Percentiles rank a stretch among this genome's conserved stretches.
These are phyloP conservation scores for Phoenix dactylifera DNA, from an alignment of 176 grass and related monocot genomes.

Conservation along the genomic window DNA sequence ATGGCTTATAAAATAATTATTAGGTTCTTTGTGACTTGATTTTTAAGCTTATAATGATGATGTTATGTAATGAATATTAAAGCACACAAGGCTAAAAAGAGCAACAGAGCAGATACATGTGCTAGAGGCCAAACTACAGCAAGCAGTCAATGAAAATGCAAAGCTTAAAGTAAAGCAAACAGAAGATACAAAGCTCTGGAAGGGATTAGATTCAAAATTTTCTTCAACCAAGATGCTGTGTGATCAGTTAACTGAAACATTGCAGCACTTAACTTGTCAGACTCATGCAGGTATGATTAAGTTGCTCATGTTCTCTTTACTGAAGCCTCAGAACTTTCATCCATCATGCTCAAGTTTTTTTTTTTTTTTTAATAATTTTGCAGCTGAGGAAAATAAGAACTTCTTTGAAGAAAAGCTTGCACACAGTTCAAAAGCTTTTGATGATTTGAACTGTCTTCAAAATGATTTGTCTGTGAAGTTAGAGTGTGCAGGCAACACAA, in stretches of 20 bases:
- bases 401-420: conserved; percentile 60
- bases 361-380: conserved; percentile 5
- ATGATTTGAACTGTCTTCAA: conserved; percentile 47
- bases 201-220: conserved; percentile 77
- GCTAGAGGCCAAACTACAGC: conserved; percentile 78
- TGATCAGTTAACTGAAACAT: conserved; percentile 84
- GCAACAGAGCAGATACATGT: conserved; percentile 72
- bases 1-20: too few species aligned
- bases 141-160: conserved; percentile 73
- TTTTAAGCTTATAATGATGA: neutral
- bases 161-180: conserved; percentile 84
- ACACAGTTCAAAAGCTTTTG: conserved; percentile 56
- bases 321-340: conserved; percentile 5
- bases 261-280: conserved; percentile 60
- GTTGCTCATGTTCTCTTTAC: neutral
- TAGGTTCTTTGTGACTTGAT: too few species aligned
- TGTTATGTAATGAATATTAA: neutral
- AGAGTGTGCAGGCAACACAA: conserved; percentile 44
- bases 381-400: conserved; percentile 78
- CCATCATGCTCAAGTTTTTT: conserved; percentile 25
- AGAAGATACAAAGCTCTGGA: conserved; percentile 75
- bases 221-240: conserved; percentile 74
- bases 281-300: conserved; percentile 51
- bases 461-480: conserved; percentile 54
- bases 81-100: conserved; percentile 72